Base-by-base conservation (phyloP, 2,329 filamentous ascomycete species). In the Ophiognomonia clavigignenti-juglandacearum region DNA sequence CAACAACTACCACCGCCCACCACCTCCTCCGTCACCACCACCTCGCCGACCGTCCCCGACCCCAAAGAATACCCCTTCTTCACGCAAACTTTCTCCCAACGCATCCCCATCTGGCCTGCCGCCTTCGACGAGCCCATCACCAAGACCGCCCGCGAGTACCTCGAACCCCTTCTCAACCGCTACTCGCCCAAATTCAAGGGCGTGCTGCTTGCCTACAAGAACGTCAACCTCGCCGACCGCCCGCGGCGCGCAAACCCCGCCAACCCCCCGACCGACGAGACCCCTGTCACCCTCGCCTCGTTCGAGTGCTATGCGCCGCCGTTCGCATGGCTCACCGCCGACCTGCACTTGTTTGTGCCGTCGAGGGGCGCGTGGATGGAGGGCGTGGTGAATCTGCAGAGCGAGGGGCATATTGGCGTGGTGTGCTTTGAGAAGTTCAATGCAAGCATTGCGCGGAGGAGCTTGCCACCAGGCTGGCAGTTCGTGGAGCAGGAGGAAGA, bases 351-450 rank as follows among this genome's bases (percentile, higher is more conserved):
- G 16, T 95, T 96, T 63, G 78, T 85, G 26, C 92, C 93, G 0
- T 73, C 76, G 44, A 78, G 80, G 38, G 87, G 88, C 29, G 80
- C 83, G 8, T 82, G 78, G 66, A 77, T 97, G 61, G 84, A 91
- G 55, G 93, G 89, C 10, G 83, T 77, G 56, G 78, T 96, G 47
- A 93, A 92, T 59, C 73, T 96, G 24, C 88, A 95, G 62, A 92
- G 86, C 39, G 88, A 93, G 57, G 89, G 88, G 6, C 89, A 96
- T 61, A 76, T 98, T 6, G 91, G 92, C 18, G 78, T 96, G 3
- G 82, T 95, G 10, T 93, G 89, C 64, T 91, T 89, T 68, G 92
- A 92, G 64, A 81, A 89, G 55, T 97, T 97, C 74, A 95, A 93
- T 56, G 88, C 92, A 1, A 88, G 85, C 36, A 87, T 98, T 50